Evolutionary conservation across 441 rosid genomes (phyloP).

Genomic region (Kokia cookei): DNA sequence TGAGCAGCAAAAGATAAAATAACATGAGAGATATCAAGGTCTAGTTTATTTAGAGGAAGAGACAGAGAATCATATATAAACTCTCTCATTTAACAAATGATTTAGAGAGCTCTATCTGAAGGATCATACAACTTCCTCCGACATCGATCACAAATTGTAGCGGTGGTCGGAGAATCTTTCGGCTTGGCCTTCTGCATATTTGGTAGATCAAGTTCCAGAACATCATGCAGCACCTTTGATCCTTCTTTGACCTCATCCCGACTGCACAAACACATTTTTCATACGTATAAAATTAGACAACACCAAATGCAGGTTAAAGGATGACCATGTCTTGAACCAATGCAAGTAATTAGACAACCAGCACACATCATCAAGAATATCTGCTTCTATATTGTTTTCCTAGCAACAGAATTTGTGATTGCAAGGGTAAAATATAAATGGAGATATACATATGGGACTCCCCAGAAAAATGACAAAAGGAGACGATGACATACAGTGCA

Average conservation of each 20-base stretch:
- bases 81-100: background rate
- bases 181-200: conserved; percentile 40
- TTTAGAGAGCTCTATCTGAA: conserved; percentile 3
- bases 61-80: background rate
- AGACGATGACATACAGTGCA: background rate
- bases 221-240: conserved; percentile 62
- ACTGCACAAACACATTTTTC: conserved; percentile 31
- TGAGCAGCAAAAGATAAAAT: background rate
- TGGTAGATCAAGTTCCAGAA: conserved; percentile 70
- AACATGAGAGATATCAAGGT: background rate
- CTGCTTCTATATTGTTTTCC: background rate
- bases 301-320: background rate
- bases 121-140: conserved; percentile 48
- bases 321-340: background rate
- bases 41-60: background rate
- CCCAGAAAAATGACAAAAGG: background rate
- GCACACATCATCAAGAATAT: background rate
- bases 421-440: background rate
- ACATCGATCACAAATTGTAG: conserved; percentile 71
- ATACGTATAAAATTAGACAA: background rate
- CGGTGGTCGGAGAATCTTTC: conserved; percentile 25
- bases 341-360: background rate
- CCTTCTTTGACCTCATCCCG: conserved; percentile 71
- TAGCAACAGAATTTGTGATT: background rate
- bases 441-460: background rate